phyloP scores from a whole-genome alignment of 2,329 filamentous ascomycete genomes.

The Microsporum ferrugineum region DNA sequence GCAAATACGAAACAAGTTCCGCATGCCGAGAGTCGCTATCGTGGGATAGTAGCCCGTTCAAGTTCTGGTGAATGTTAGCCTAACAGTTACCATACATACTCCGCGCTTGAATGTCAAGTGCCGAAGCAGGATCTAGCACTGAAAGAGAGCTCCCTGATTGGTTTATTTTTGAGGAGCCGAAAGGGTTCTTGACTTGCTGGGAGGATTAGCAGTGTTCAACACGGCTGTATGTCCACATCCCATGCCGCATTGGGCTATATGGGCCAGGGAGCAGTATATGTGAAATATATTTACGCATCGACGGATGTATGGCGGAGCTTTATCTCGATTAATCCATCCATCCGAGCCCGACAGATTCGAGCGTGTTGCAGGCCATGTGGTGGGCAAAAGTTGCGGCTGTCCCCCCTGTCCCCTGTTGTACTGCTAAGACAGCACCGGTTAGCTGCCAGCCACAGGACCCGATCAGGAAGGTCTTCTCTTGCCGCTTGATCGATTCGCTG shows the following conservation, averaged over 20 bases:
- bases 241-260: neutral
- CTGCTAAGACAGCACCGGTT: neutral
- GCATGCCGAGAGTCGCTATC: neutral
- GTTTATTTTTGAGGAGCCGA: neutral
- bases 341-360: conserved; percentile 1
- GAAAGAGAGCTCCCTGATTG: neutral
- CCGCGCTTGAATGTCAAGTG: neutral
- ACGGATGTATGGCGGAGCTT: conserved; percentile 1
- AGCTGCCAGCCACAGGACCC: conserved; percentile 3
- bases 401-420: neutral
- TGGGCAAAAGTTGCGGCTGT: neutral
- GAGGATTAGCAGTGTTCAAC: neutral
- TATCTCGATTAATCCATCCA: conserved; percentile 2
- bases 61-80: neutral
- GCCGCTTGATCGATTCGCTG: neutral
- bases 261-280: neutral
- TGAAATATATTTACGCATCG: neutral
- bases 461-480: conserved; percentile 4
- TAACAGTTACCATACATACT: neutral
- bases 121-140: neutral
- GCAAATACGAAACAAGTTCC: neutral
- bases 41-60: neutral
- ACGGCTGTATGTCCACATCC: neutral
- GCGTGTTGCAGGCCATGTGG: neutral
- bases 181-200: neutral